Base-by-base conservation (phyloP, 768 basidiomycete genomes). In the Leucosporidium scottii region DNA sequence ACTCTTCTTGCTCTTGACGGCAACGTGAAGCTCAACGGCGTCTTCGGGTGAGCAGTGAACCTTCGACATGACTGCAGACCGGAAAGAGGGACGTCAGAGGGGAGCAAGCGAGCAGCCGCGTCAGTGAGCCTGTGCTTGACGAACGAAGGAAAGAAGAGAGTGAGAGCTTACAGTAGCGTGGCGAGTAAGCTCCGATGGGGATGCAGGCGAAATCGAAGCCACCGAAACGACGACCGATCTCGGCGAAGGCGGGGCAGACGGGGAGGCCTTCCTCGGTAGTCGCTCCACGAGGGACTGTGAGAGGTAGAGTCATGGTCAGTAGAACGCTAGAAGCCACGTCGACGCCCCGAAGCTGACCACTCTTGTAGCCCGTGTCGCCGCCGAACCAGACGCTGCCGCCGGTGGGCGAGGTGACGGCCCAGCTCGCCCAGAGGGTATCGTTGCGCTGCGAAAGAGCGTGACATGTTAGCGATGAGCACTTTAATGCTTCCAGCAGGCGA, bases 201-300 rank as follows among this genome's bases (percentile, higher is more conserved):
- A 89, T 85, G 76, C 88, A 75, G 6, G 85, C 85, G 39, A 88
- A 77, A 74, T 89, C 87, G 71, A 89, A 85, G 0, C 81, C 82
- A 0, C 85, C 86, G 69, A 85, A 85, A 17, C 75, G 76, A 58
- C 83, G 80, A 3, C 88, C 89, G 60, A 91, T 86, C 76, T 87
- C 83, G 74, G 82, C 82, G 77, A 91, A 91, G 6, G 83, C 88
- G 8, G 88, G 89, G 75, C 88, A 90, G 17, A 81, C 77, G 7
- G 86, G 68, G 78, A 79, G 57, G 5, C 66, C 75, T n/a, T 78
- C 67, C 23, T 62, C 62, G 30, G 75, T 66, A 5, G 68, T 62
- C 3, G 70, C 72, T 25, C 74, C 74, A 44, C 65, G 61, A 7
- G 74, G 62, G 15, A 77, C 76, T 17, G 73, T 62, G 34, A 20